Conservation (phyloP, 257 asterid species). For the Solanum bukasovii region DNA sequence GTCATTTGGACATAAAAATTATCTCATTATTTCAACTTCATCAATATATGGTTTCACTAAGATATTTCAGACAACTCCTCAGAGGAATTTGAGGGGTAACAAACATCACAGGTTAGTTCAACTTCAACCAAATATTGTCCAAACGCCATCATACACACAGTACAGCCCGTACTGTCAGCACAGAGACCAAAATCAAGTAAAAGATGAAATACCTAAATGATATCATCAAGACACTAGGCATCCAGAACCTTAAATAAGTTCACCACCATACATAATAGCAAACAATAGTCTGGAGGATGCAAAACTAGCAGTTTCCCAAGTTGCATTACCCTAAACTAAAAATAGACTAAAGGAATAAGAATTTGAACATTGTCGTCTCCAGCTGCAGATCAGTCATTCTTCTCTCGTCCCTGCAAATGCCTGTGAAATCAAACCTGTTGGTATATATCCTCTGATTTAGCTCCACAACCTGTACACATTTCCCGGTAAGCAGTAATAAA, state of each 20-base stretch:
- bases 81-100: neutral
- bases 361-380: neutral
- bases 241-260: neutral
- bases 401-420: slow-evolving; percentile 26
- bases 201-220: neutral
- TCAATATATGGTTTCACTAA: too few relatives aligned
- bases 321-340: neutral
- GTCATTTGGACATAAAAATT: too few relatives aligned
- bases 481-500: slow-evolving; percentile 30
- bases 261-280: neutral
- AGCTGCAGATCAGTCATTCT: neutral
- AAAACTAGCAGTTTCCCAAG: neutral
- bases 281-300: neutral
- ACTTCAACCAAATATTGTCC: neutral
- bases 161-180: neutral
- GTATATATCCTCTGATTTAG: slow-evolving; percentile 8
- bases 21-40: too few relatives aligned
- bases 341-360: neutral
- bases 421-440: slow-evolving; percentile 20
- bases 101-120: neutral
- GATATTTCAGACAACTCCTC: too few relatives aligned
- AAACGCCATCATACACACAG: neutral
- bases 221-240: neutral
- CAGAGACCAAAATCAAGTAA: neutral
- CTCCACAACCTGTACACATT: slow-evolving; percentile 65